Conservation (phyloP, 164 flowering plant species). For the Paratinospora sagittata region DNA sequence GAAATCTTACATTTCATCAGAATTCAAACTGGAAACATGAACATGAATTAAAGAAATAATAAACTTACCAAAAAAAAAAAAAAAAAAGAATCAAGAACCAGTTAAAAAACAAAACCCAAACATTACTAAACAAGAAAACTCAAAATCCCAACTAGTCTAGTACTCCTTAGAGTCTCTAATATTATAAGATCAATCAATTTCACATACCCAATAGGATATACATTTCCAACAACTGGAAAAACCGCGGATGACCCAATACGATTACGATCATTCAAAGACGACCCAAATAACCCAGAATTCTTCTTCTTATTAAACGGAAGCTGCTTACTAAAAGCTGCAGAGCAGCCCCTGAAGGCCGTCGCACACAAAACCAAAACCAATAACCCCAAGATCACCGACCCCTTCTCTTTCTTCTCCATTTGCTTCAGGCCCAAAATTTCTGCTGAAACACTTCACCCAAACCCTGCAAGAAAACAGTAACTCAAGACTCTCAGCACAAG, state of each 20-base stretch:
- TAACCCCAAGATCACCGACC: conserved; percentile 9
- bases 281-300: background rate
- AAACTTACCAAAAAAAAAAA: too few species aligned
- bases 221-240: conserved; percentile 50
- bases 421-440: background rate
- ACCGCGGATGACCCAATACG: conserved; percentile 33
- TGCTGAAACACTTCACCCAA: background rate
- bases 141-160: background rate
- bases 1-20: background rate
- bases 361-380: conserved; percentile 10
- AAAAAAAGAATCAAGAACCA: too few species aligned
- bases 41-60: too few species aligned
- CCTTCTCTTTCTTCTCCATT: conserved; percentile 3
- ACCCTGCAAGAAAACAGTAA: background rate
- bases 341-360: conserved; percentile 15
- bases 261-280: background rate
- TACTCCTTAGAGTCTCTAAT: background rate
- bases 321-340: conserved; percentile 19
- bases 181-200: background rate
- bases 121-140: background rate
- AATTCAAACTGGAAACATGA: background rate
- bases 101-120: too few species aligned
- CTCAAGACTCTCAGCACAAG: background rate
- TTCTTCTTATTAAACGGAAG: conserved; percentile 15
- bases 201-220: conserved; percentile 64